Conservation (phyloP, 108 stramenopile genomes). For the Cylindrotheca closterium region DNA sequence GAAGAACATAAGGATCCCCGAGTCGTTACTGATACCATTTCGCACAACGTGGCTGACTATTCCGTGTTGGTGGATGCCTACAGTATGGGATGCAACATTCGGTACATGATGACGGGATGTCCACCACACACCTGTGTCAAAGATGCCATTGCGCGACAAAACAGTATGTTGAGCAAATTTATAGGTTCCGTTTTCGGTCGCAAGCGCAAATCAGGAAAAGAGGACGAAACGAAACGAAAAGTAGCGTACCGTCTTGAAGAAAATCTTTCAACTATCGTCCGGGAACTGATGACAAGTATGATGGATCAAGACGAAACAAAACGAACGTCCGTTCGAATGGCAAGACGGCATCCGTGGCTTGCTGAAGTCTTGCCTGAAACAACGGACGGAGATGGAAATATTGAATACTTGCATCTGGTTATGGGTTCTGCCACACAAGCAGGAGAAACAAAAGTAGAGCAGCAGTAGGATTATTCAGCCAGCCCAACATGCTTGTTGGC, state of each 20-base stretch:
- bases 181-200: not conserved
- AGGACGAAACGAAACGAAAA: not conserved
- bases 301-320: conserved; percentile 18
- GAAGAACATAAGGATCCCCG: conserved; percentile 2
- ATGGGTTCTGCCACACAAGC: no score
- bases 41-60: conserved; percentile 51
- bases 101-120: conserved; percentile 67
- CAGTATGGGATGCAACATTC: conserved; percentile 61
- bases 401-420: not conserved
- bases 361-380: conserved; percentile 18
- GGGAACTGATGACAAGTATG: conserved; percentile 16
- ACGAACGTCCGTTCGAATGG: conserved; percentile 31
- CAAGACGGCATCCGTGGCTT: conserved; percentile 26
- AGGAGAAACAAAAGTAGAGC: no score
- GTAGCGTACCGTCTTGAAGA: conserved; percentile 13
- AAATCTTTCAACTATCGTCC: conserved; percentile 24
- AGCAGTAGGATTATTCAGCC: no score
- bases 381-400: not conserved
- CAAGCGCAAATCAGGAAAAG: not conserved
- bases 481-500: no score
- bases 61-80: conserved; percentile 76
- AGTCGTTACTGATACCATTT: conserved; percentile 34
- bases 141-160: conserved; percentile 37
- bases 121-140: conserved; percentile 41
- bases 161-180: not conserved